phyloP scores from a whole-genome alignment of 371 early-diverging fungal species.

The Mortierella polycephala region DNA sequence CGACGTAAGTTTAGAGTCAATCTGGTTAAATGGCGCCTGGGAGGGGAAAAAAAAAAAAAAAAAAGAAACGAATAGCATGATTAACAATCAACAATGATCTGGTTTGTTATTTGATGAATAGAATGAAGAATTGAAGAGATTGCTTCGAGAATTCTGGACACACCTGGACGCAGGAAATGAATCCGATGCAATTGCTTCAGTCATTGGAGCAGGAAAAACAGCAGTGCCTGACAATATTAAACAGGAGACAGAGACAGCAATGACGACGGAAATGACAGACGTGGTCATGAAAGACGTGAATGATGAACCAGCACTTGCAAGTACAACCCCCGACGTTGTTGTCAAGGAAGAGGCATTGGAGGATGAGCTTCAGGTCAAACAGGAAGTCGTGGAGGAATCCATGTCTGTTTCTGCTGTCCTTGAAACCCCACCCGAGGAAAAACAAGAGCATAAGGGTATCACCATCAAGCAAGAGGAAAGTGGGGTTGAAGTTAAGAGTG shows the following conservation, averaged over 20 bases:
- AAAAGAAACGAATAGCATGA: background rate
- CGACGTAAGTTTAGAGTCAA: slow-evolving; percentile 14
- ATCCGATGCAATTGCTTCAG: background rate
- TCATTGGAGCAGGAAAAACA: background rate
- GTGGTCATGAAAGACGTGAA: background rate
- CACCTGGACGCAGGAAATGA: background rate
- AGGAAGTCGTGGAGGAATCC: slow-evolving; percentile 1
- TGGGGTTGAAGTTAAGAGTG: background rate
- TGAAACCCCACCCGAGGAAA: background rate
- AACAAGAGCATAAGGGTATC: slow-evolving; percentile 2
- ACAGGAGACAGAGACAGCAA: background rate
- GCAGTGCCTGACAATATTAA: too few species aligned
- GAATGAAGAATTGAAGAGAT: slow-evolving; percentile 21
- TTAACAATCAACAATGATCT: background rate
- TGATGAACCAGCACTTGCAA: background rate
- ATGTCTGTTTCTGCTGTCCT: background rate
- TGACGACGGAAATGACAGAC: background rate
- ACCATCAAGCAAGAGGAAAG: slow-evolving; percentile 14
- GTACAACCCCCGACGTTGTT: background rate
- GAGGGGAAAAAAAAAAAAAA: background rate
- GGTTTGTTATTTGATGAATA: slow-evolving; percentile 1
- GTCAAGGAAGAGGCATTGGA: slow-evolving; percentile 9
- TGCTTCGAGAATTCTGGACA: slow-evolving; percentile 12
- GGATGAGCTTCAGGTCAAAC: slow-evolving; percentile 11
- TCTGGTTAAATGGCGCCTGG: background rate